Base-by-base conservation (phyloP, 2,329 filamentous ascomycete genomes). In the Aspergillus unguis region DNA sequence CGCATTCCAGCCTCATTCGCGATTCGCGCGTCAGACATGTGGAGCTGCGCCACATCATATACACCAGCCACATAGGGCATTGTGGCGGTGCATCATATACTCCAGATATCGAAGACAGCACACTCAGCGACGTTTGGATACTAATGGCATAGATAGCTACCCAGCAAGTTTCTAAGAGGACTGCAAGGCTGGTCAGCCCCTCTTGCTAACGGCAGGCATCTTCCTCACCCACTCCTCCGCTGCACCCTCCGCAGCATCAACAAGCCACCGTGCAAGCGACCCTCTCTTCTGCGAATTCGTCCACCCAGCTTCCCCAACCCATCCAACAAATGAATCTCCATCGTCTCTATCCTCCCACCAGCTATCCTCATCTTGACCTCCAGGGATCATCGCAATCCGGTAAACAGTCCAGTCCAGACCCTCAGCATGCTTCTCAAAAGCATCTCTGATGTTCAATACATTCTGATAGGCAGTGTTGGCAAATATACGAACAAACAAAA, bases 181-280 rank as follows among this genome's bases (percentile, higher is more conserved):
- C 6, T n/a, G 8, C 2, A 17, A 17, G 23, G 7, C 6, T n/a
- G 6, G 26, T 37, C 31, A 44, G 5, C 44, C 38, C n/a, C 43
- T 49, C 38, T 49, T 49, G 8, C 36, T 42, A 6, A 49, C 46
- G 8, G 46, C 38, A 7, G 46, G 46, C 46, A 49, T 49, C 31
- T 43, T 49, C 7, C 46, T 38, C 29, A 49, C 46, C 46, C 46
- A 49, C 23, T 43, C 31, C n/a, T 45, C 46, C 23, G 37, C 46
- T 23, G 25, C 29, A 9, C 28, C 31, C 29, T 49, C 46, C 23
- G 37, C 46, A 43, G 38, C 37, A 31, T 49, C 46, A 33, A 49
- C 46, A 28, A 49, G 46, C 46, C 46, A 49, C 10, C 46, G 28
- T 10, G 46, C 46, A 25, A 49, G 38, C 4, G 46, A 29, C 4